phyloP scores from a whole-genome alignment of 176 grass and related monocot genomes.

The Carex kokanica region DNA sequence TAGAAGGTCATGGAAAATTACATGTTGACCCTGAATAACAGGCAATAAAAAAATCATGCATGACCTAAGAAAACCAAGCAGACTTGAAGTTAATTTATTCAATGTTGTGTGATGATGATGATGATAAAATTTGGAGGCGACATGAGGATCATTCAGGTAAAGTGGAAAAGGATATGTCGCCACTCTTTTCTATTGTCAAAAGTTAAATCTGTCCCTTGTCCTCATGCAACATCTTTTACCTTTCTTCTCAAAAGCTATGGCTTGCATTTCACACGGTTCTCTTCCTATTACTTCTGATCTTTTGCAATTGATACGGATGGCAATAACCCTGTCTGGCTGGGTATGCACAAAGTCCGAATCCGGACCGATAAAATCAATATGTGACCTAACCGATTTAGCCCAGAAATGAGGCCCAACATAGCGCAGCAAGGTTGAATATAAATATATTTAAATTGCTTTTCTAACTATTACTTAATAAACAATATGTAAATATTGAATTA shows the following conservation, averaged over 20 bases:
- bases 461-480: no score
- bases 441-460: no score
- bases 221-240: not conserved
- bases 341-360: not conserved
- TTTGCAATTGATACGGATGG: not conserved
- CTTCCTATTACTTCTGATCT: not conserved
- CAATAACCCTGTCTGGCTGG: not conserved
- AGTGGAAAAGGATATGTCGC: conserved; percentile 10
- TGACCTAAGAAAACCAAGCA: not conserved
- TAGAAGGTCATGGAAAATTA: not conserved
- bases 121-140: not conserved
- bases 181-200: conserved; percentile 5
- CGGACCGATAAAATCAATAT: not conserved
- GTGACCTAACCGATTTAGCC: not conserved
- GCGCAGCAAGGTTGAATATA: no score
- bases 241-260: not conserved
- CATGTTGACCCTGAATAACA: not conserved
- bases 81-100: not conserved
- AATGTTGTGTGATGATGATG: not conserved
- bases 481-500: no score
- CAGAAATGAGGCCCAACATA: not conserved
- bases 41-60: not conserved
- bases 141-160: not conserved
- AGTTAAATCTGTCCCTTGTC: not conserved
- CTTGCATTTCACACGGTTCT: not conserved